Evolutionary conservation across 2,329 filamentous ascomycete genomes (phyloP), one percentile per base, ranked within the genome.

Genomic region (Cladosporium sp.): DNA sequence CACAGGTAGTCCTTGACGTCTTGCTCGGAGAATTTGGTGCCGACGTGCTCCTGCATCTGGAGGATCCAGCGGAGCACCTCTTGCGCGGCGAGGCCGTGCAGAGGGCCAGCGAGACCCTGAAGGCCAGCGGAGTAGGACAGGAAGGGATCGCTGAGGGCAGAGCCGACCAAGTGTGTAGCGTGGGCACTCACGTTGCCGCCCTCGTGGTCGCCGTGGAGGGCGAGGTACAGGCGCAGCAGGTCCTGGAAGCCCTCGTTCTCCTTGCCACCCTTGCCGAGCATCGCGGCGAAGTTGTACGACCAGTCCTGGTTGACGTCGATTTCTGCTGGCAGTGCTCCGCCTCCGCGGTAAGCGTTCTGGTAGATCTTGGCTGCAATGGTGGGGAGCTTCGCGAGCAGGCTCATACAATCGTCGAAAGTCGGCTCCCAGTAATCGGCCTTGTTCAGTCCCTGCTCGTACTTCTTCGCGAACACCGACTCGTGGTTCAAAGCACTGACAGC

Each of bases 381-480:
- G 58, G 93, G 93, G 50, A 98, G 85, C 79, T 98, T 98, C 58
- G 92, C 93, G 53, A 98, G 81, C 57, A 98, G 80, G 44, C 86
- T 89, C 71, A 98, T 95, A 70, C 82, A 85, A 76, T 98, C 93
- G 69, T 97, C 92, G 68, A 95, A 97, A 42, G 89, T 95, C 11
- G 92, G 89, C 76, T 97, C 93, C 93, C 93, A 98, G 82, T 97
- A 97, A 63, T 96, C 89, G 49, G 89, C 88, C 79, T 97, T 98
- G 80, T 85, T 87, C 60, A 97, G 75, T 34, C 93, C 93, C 62
- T 86, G 75, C 71, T 91, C 92, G 72, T 98, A 98, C 16, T 87
- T 87, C 73, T 90, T 91, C 59, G 92, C 93, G 63, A 98, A 98
- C 66, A 86, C 83, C 64, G 89, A 95, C 62, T 90, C 90, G 71